Base-by-base conservation (phyloP, 2,329 filamentous ascomycete species). In the Fusarium udum region DNA sequence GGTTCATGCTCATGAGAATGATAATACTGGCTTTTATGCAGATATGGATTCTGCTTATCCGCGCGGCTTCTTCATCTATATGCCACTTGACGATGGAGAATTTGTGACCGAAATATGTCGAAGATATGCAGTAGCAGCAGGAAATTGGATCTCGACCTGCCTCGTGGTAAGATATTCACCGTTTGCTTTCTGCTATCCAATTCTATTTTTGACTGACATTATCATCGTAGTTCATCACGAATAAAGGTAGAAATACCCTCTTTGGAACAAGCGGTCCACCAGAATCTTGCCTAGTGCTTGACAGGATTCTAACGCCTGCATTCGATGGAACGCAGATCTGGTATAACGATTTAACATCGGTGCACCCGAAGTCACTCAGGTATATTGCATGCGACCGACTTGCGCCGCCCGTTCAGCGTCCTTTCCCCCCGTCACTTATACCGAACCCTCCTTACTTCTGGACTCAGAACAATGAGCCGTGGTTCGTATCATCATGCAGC, bases 51-150 rank as follows among this genome's bases (percentile, higher is more conserved):
- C 39, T 31, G 36, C 53, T 48, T 58, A 26, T 26, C 28, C 58
- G 7, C 11, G 43, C 6, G 28, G 7, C 32, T 71, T 65, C 39
- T 51, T 68, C 1, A 39, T 52, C n/a, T 16, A 72, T 34, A 62
- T 71, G 70, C 56, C 67, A 45, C 67, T 71, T 20, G 64, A 71
- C 5, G 24, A 68, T 52, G 64, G 61, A 42, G 67, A 72, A 52
- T 65, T 16, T 32, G 57, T 71, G 24, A 68, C 64, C 3, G 60
- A 71, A 15, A 61, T 71, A 20, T 71, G 60, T 52, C 56, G 61
- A 43, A 46, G 67, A 62, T 68, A 64, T 42, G 67, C 46, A 26
- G 36, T 59, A 13, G 40, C 26, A 20, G 26, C 52, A 2, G 18
- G 32, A 16, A 22, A 56, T 11, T 9, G 16, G 32, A 43, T 59